phyloP scores from a whole-genome alignment of 805 yeast species.

The Saccharomycopsis vini region DNA sequence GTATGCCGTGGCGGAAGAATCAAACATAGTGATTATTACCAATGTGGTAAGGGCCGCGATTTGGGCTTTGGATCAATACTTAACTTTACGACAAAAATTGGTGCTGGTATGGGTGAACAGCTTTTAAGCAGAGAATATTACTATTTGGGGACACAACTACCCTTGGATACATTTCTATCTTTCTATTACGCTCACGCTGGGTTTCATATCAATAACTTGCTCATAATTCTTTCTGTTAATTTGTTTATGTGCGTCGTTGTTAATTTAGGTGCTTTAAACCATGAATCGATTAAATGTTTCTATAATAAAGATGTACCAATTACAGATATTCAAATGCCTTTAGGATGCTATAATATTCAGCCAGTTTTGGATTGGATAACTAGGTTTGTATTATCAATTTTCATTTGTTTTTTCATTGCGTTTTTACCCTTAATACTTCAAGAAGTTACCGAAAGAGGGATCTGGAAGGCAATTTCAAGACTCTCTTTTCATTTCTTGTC shows the following conservation, averaged over 20 bases:
- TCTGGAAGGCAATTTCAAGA: constrained; percentile 66
- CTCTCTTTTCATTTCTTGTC: constrained; percentile 60
- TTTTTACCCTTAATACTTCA: constrained; percentile 72
- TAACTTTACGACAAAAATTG: constrained; percentile 81
- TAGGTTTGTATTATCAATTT: constrained; percentile 72
- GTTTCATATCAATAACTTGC: constrained; percentile 73
- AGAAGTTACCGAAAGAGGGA: constrained; percentile 75
- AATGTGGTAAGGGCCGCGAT: constrained; percentile 89
- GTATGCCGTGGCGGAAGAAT: constrained; percentile 78
- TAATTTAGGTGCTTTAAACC: constrained; percentile 64
- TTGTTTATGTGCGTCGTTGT: constrained; percentile 61
- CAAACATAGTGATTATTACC: constrained; percentile 80
- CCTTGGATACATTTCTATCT: constrained; percentile 71
- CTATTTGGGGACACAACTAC: constrained; percentile 72
- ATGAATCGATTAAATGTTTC: constrained; percentile 59
- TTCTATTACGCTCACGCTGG: constrained; percentile 85
- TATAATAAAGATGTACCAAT: constrained; percentile 59
- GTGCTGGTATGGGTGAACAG: constrained; percentile 92
- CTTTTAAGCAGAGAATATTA: constrained; percentile 78
- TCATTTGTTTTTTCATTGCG: constrained; percentile 73
- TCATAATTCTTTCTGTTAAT: constrained; percentile 69
- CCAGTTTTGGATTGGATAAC: constrained; percentile 77
- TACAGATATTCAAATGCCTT: constrained; percentile 56
- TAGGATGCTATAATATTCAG: constrained; percentile 62
- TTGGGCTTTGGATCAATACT: constrained; percentile 79